Percentiles rank a stretch among this genome's conserved stretches.
phyloP scores from a whole-genome alignment of 169 alveolate genomes.

The Eimeria nieschulzi region DNA sequence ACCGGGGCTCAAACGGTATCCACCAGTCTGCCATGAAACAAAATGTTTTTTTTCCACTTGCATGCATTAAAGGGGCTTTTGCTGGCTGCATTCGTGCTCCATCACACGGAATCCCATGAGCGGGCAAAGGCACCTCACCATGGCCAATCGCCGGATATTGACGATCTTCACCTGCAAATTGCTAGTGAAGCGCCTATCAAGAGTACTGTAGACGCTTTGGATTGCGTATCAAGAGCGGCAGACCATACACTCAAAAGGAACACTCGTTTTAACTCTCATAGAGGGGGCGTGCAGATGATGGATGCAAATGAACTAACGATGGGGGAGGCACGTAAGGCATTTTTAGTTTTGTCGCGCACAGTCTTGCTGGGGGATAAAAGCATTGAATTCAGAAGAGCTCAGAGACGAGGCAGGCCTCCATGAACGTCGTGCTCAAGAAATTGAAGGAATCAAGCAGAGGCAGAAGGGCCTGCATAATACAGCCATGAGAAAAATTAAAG shows the following conservation, averaged over 20 bases:
- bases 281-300: conserved; percentile 31
- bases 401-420: conserved; percentile 10
- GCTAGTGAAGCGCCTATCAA: conserved; percentile 48
- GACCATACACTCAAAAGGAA: conserved; percentile 13
- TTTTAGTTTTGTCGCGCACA: not conserved
- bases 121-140: not conserved
- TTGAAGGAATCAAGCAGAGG: conserved; percentile 18
- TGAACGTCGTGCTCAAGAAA: conserved; percentile 14
- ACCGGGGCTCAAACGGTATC: not conserved
- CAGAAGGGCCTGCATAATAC: not conserved
- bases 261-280: not conserved
- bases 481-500: conserved; percentile 21
- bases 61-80: not conserved
- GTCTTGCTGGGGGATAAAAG: not conserved
- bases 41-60: not conserved
- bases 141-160: not conserved
- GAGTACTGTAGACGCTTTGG: conserved; percentile 37
- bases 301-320: conserved; percentile 17
- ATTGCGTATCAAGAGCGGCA: conserved; percentile 38
- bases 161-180: conserved; percentile 34
- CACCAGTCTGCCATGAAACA: not conserved
- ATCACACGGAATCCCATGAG: conserved; percentile 6
- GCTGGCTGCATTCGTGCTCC: not conserved
- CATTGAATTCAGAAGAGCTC: conserved; percentile 28
- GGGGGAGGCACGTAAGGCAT: conserved; percentile 42